phyloP scores from a whole-genome alignment of 192 early-diverging fungal species.

The Backusella tarrabulga region DNA sequence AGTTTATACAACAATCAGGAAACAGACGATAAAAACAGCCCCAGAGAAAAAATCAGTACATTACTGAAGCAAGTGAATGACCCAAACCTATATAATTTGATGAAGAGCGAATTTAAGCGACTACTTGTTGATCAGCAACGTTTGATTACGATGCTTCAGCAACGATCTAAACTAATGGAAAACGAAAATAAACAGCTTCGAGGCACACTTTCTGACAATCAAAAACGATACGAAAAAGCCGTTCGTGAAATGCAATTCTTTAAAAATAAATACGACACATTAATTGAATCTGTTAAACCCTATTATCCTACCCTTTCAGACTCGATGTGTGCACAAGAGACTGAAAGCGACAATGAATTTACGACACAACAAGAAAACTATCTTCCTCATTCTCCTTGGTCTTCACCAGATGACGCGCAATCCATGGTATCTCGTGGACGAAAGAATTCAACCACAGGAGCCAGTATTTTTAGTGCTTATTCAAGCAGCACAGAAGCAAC shows the following conservation, averaged over 20 bases:
- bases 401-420: not conserved
- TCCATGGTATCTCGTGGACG: not conserved
- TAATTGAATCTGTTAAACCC: slow-evolving; percentile 9
- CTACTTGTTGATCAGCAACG: slow-evolving; percentile 15
- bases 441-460: slow-evolving; percentile 2
- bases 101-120: slow-evolving; percentile 15
- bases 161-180: slow-evolving; percentile 1
- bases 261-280: slow-evolving; percentile 27
- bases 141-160: slow-evolving; percentile 13
- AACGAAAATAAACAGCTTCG: slow-evolving; percentile 14
- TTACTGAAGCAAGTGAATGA: not conserved
- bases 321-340: not conserved
- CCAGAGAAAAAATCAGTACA: not conserved
- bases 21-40: not conserved
- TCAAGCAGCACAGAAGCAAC: slow-evolving; percentile 3
- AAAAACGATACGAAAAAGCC: slow-evolving; percentile 30
- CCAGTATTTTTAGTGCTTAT: not conserved
- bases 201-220: not conserved
- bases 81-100: not conserved
- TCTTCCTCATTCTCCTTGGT: not conserved
- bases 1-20: slow-evolving; percentile 2
- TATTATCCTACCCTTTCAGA: not conserved
- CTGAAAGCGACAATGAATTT: not conserved
- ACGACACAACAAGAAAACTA: not conserved
- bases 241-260: slow-evolving; percentile 38